phyloP scores from a whole-genome alignment of 169 alveolate species.

The Plasmodium ovale region DNA sequence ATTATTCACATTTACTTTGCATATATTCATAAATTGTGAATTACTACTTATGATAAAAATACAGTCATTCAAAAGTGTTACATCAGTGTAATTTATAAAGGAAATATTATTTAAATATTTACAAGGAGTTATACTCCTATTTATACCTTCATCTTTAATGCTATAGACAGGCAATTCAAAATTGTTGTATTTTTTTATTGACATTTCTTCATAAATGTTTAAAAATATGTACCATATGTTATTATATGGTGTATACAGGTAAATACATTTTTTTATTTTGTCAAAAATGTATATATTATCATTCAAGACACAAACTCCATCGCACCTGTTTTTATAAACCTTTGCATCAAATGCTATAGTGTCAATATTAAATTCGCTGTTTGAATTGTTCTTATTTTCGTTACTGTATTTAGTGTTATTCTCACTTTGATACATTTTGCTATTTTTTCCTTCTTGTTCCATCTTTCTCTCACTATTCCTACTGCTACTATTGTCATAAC shows the following conservation, averaged over 20 bases:
- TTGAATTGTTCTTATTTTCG: background rate
- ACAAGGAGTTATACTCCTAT: background rate
- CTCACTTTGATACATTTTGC: background rate
- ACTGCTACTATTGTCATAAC: background rate
- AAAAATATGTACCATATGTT: constrained; percentile 73
- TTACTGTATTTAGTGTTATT: background rate
- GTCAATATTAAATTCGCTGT: constrained; percentile 54
- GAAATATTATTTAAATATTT: constrained; percentile 61
- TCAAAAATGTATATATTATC: constrained; percentile 73
- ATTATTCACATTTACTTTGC: constrained; percentile 51
- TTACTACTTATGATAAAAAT: constrained; percentile 71
- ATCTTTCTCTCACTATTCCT: background rate
- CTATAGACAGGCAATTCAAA: background rate
- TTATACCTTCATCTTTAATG: background rate
- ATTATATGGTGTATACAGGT: constrained; percentile 74
- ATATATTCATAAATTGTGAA: constrained; percentile 67
- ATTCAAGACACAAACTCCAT: constrained; percentile 70
- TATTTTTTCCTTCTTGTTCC: background rate
- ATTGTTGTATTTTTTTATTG: constrained; percentile 11
- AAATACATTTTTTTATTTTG: constrained; percentile 73
- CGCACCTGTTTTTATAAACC: constrained; percentile 68
- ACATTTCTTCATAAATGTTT: constrained; percentile 71
- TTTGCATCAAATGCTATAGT: constrained; percentile 55
- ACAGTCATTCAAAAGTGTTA: constrained; percentile 49
- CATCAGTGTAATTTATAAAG: constrained; percentile 67